Percentiles rank a stretch among this genome's conserved stretches.
These are phyloP conservation scores for Aspergillus phoenicis DNA, from an alignment of 2,329 filamentous ascomycete genomes.

Conservation along the genomic window DNA sequence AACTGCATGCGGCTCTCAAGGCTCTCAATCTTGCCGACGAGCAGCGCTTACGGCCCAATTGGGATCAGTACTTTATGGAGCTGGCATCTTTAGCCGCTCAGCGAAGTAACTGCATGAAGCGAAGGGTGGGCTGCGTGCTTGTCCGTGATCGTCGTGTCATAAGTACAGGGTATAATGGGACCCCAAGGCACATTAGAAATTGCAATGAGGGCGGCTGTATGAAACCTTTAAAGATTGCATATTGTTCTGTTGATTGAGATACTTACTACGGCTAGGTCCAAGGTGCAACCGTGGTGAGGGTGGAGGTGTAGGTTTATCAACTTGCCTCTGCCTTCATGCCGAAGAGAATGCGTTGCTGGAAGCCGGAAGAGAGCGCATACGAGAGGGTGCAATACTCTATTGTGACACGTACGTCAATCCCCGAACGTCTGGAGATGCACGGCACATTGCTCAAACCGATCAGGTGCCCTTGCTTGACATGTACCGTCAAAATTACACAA, in stretches of 20 bases:
- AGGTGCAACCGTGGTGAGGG: conserved; percentile 78
- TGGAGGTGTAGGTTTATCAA: conserved; percentile 73
- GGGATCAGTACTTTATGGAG: conserved; percentile 98
- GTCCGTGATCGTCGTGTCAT: conserved; percentile 85
- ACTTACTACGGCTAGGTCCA: conserved; percentile 44
- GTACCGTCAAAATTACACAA: conserved; percentile 97
- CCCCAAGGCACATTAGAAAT: conserved; percentile 84
- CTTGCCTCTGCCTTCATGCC: conserved; percentile 94
- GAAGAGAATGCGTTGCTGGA: conserved; percentile 97
- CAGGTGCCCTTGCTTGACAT: conserved; percentile 89
- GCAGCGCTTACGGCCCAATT: conserved; percentile 79
- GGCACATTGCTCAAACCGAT: background rate
- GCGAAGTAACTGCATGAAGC: conserved; percentile 97
- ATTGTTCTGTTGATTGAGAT: background rate
- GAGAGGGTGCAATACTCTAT: conserved; percentile 80
- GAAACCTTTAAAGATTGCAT: conserved; percentile 2
- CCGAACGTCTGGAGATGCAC: background rate
- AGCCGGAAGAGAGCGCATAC: conserved; percentile 85
- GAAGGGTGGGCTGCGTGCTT: conserved; percentile 90
- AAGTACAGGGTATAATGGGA: conserved; percentile 96
- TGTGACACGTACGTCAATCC: conserved; percentile 69
- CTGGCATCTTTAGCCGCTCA: conserved; percentile 89
- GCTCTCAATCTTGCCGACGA: conserved; percentile 76
- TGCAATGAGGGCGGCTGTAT: conserved; percentile 89
- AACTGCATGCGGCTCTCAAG: conserved; percentile 72